Conservation (phyloP, 2,329 filamentous ascomycete species). For the Sporothrix pseudoabietina region DNA sequence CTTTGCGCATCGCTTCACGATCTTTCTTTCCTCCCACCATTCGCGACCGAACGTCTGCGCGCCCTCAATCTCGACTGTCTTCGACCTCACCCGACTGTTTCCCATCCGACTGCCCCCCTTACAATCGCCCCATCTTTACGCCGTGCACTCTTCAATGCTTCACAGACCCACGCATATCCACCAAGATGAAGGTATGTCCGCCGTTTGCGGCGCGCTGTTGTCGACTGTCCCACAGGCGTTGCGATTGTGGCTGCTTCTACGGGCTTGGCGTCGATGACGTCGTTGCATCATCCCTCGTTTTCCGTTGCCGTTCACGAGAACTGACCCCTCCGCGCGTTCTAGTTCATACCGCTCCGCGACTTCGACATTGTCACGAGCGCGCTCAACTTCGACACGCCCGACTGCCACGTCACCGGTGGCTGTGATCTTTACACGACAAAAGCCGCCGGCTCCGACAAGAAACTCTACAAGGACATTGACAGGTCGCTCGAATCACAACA, state of each 20-base stretch:
- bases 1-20: not conserved
- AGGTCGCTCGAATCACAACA: slow-evolving; percentile 88
- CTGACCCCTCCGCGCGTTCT: not conserved
- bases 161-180: slow-evolving; percentile 27
- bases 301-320: not conserved
- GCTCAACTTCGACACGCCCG: slow-evolving; percentile 92
- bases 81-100: not conserved
- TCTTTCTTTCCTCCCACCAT: not conserved
- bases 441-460: slow-evolving; percentile 92
- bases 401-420: slow-evolving; percentile 87
- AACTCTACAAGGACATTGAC: slow-evolving; percentile 94
- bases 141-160: slow-evolving; percentile 17
- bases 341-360: slow-evolving; percentile 91
- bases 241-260: not conserved
- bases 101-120: not conserved
- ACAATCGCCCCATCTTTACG: slow-evolving; percentile 13
- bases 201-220: not conserved
- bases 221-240: not conserved
- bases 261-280: slow-evolving; percentile 24
- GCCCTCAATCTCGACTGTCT: not conserved
- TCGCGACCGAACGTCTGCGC: not conserved
- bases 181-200: slow-evolving; percentile 31
- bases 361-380: slow-evolving; percentile 91
- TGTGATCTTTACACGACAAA: slow-evolving; percentile 98
- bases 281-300: not conserved